Base-by-base conservation (phyloP, 225 moss, liverwort and hornwort genomes). In the Physcomitrium patens region DNA sequence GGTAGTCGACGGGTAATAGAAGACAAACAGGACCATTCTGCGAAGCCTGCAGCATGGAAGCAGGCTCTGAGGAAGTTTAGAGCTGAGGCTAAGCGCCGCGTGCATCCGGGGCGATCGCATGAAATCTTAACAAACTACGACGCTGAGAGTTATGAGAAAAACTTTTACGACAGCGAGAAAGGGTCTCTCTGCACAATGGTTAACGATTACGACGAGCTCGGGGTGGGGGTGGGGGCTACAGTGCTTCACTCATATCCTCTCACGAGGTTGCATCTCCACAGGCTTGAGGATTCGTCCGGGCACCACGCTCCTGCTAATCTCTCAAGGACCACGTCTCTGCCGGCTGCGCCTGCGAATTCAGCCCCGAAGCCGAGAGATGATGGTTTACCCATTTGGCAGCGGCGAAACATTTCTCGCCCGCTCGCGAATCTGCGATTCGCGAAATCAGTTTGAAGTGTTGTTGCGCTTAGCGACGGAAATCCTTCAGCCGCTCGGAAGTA, bases 31-130 rank as follows among this genome's bases (percentile, higher is more conserved):
- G 76, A 78, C 46, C 76, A 80, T 37, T 37, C 31, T 61, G 44
- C 78, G 23, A 80, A 85, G 53, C 85, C 88, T 6, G 82, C 88
- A 45, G 88, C 85, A 11, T 88, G 88, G 88, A 88, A 88, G 65
- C 82, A 82, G 82, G 68, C 82, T 20, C 23, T 85, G 9, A 70
- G 85, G 62, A 80, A 73, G 73, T 46, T 87, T 22, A 61, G 61
- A 9, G 87, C 85, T 12, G 77, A 87, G 15, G 82, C 87, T 1
- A 82, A 72, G 75, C 79, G 84, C 10, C 75, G 72, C 45, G 79
- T 83, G 10, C 77, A 85, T 24, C 77, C 84, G 4, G 48, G 55
- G 59, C 82, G 77, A 5, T 23, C 51, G 42, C 78, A 54, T 18
- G 70, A 75, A 14, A 7, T 37, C 5, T 37, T 18, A 42, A 49